These are phyloP conservation scores for Cicer chorassanicum DNA, from an alignment of 306 rosid species.

Conservation along the genomic window DNA sequence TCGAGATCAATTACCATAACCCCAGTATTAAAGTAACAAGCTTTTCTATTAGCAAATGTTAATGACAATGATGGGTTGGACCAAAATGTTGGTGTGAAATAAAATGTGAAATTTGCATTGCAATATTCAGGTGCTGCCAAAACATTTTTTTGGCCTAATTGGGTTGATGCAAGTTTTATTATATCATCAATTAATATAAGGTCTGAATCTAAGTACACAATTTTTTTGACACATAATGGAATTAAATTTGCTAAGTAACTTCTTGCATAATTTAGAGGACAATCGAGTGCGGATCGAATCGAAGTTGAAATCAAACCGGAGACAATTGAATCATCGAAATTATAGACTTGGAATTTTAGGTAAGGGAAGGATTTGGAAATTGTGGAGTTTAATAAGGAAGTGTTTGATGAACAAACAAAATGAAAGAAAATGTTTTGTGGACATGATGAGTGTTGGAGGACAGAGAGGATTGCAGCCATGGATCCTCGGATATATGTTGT, in stretches of 20 bases:
- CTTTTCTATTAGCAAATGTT: constrained; percentile 63
- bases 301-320: constrained; percentile 81
- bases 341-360: constrained; percentile 72
- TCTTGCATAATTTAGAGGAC: constrained; percentile 91
- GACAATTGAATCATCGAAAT: constrained; percentile 62
- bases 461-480: constrained; percentile 90
- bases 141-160: constrained; percentile 46
- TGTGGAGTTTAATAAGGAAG: constrained; percentile 57
- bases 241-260: constrained; percentile 68
- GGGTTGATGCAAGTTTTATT: constrained; percentile 69
- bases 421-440: constrained; percentile 82
- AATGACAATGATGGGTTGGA: constrained; percentile 76
- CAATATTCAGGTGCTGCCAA: constrained; percentile 95
- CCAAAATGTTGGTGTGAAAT: constrained; percentile 83
- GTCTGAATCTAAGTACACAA: constrained; percentile 93
- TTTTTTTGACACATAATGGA: constrained; percentile 69
- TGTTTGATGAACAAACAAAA: constrained; percentile 68
- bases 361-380: constrained; percentile 79
- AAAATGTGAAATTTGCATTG: constrained; percentile 88
- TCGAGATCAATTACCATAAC: constrained; percentile 93
- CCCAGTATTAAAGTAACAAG: constrained; percentile 95
- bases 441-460: constrained; percentile 90
- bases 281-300: constrained; percentile 90
- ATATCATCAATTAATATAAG: constrained; percentile 90
- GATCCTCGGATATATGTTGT: constrained; percentile 86